Percentiles rank a stretch among this genome's conserved stretches.
These are phyloP conservation scores for Guadua angustifolia DNA, from an alignment of 176 grass and related monocot species.

Conservation along the genomic window DNA sequence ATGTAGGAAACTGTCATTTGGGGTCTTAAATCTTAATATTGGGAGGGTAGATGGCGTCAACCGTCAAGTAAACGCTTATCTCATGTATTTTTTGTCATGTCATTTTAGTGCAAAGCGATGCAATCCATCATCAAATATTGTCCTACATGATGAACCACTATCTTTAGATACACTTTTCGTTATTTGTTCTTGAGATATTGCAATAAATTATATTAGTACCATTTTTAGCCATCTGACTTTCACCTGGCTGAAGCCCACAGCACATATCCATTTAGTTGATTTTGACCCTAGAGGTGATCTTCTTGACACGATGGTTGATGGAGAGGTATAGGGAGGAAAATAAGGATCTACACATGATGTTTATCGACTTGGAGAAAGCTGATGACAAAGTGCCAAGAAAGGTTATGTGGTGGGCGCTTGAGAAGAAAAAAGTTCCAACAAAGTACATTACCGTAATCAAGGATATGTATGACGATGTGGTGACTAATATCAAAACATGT, in stretches of 20 bases:
- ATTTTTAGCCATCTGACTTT: neutral
- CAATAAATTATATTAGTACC: neutral
- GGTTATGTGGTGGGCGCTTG: too few relatives aligned
- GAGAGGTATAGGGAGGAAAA: too few relatives aligned
- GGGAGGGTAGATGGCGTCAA: neutral
- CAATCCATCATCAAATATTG: neutral
- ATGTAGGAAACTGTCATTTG: neutral
- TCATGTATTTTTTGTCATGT: neutral
- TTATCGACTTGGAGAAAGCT: too few relatives aligned
- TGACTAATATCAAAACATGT: too few relatives aligned
- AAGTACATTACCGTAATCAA: too few relatives aligned
- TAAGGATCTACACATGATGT: too few relatives aligned
- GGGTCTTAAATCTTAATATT: neutral
- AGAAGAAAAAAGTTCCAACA: too few relatives aligned
- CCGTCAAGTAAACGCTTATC: neutral
- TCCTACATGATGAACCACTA: neutral
- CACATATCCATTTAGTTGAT: neutral
- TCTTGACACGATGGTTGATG: too few relatives aligned
- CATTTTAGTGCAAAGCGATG: neutral
- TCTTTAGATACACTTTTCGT: neutral
- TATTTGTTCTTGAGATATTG: constrained; percentile 3
- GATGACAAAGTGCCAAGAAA: too few relatives aligned
- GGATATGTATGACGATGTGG: too few relatives aligned
- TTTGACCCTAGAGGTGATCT: too few relatives aligned
- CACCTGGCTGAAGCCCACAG: neutral